phyloP scores from a whole-genome alignment of 495 filamentous ascomycete genomes.

The Xylaria grammica region DNA sequence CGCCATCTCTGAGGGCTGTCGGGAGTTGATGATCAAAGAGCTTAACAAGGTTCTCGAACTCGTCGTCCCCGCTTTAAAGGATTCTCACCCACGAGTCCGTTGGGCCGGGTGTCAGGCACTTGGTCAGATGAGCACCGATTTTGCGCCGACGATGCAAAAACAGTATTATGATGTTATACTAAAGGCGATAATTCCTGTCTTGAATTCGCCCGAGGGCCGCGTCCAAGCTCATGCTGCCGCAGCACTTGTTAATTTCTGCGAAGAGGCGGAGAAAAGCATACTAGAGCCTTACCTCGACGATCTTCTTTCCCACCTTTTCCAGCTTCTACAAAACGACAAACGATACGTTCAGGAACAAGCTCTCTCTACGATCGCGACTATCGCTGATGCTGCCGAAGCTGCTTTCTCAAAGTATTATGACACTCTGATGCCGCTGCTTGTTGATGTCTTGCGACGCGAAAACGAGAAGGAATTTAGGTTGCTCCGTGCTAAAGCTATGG shows the following conservation, averaged over 20 bases:
- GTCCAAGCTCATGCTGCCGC: slow-evolving; percentile 98
- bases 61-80: slow-evolving; percentile 89
- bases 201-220: slow-evolving; percentile 86
- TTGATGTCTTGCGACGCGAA: slow-evolving; percentile 84
- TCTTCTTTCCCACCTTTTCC: slow-evolving; percentile 79
- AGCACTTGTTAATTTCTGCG: slow-evolving; percentile 98
- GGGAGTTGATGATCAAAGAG: slow-evolving; percentile 94
- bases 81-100: slow-evolving; percentile 90
- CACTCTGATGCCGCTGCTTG: slow-evolving; percentile 90
- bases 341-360: slow-evolving; percentile 98
- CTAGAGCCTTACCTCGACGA: slow-evolving; percentile 94
- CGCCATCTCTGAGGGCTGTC: slow-evolving; percentile 96
- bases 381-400: slow-evolving; percentile 95
- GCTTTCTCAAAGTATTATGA: slow-evolving; percentile 97
- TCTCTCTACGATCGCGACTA: slow-evolving; percentile 96
- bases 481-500: slow-evolving; percentile 97
- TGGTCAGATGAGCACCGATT: slow-evolving; percentile 99
- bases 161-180: slow-evolving; percentile 88
- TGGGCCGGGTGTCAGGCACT: slow-evolving; percentile 99
- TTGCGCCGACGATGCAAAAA: slow-evolving; percentile 97
- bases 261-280: slow-evolving; percentile 92
- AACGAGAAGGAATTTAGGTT: slow-evolving; percentile 91
- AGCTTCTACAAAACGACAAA: slow-evolving; percentile 85
- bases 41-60: slow-evolving; percentile 91
- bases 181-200: slow-evolving; percentile 88